phyloP scores from a whole-genome alignment of 1,284 basidiomycete genomes.

The Fereydounia khargensis region DNA sequence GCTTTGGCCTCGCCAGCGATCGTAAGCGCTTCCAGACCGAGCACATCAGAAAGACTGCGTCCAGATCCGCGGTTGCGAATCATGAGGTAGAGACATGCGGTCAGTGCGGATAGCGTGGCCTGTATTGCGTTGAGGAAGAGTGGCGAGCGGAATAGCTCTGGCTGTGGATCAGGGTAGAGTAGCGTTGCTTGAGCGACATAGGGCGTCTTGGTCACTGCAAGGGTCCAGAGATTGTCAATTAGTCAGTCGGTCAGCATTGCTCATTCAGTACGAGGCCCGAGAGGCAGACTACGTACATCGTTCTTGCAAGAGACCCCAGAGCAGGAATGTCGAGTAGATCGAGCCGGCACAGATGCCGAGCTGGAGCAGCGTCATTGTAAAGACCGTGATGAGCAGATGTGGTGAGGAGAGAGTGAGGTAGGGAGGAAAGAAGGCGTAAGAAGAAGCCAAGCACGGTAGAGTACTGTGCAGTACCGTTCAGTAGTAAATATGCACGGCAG shows the following conservation, averaged over 20 bases:
- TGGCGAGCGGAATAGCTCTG: conserved; percentile 71
- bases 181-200: conserved; percentile 31
- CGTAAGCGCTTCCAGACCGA: conserved; percentile 46
- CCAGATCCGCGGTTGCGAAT: conserved; percentile 61
- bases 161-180: conserved; percentile 30
- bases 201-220: conserved; percentile 46
- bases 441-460: no score
- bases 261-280: no score
- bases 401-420: no score
- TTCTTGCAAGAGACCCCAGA: conserved; percentile 56
- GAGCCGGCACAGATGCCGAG: conserved; percentile 46
- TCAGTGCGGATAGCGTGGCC: conserved; percentile 74
- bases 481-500: no score
- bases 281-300: conserved; percentile 17
- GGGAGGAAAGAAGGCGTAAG: no score
- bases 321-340: conserved; percentile 54
- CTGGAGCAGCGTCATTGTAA: conserved; percentile 33
- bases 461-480: no score
- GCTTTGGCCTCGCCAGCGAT: conserved; percentile 12
- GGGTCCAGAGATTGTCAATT: neutral
- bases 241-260: no score
- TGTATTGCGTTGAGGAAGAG: conserved; percentile 85
- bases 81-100: conserved; percentile 77
- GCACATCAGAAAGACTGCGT: conserved; percentile 14
- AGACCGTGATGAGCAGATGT: no score